Evolutionary conservation across 306 rosid genomes (phyloP).

Genomic region (Lagenaria siceraria): DNA sequence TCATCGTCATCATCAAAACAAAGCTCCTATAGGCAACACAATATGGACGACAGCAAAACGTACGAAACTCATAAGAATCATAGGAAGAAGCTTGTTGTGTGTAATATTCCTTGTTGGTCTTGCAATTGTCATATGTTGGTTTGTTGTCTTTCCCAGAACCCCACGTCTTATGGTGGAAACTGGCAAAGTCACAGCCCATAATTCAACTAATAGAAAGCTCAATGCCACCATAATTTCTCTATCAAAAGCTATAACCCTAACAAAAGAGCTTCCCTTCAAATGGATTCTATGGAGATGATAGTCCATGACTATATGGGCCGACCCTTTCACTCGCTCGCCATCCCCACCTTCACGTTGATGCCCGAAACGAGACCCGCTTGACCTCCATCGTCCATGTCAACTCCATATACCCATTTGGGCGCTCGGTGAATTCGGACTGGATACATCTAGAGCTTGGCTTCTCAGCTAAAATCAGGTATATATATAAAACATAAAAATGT

Average conservation of each 20-base stretch:
- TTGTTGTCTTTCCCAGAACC: neutral
- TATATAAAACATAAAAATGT: no score
- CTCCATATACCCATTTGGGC: neutral
- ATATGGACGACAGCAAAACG: neutral
- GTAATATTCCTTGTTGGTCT: neutral
- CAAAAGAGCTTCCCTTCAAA: neutral
- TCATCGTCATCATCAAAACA: neutral
- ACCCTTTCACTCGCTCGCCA: neutral
- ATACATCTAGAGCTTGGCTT: neutral
- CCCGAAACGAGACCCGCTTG: neutral
- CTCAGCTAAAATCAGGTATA: neutral
- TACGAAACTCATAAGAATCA: neutral
- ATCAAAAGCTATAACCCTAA: neutral
- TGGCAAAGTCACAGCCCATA: neutral
- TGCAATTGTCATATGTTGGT: neutral
- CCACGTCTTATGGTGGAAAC: neutral
- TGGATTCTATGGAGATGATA: neutral
- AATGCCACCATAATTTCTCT: neutral
- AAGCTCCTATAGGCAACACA: neutral
- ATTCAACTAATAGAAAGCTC: neutral
- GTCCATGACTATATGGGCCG: neutral
- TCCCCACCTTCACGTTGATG: neutral
- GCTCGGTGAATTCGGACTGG: neutral
- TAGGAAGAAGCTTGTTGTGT: neutral
- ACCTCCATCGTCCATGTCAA: no score